Evolutionary conservation across 306 rosid genomes (phyloP).

Genomic region (Luffa acutangula): DNA sequence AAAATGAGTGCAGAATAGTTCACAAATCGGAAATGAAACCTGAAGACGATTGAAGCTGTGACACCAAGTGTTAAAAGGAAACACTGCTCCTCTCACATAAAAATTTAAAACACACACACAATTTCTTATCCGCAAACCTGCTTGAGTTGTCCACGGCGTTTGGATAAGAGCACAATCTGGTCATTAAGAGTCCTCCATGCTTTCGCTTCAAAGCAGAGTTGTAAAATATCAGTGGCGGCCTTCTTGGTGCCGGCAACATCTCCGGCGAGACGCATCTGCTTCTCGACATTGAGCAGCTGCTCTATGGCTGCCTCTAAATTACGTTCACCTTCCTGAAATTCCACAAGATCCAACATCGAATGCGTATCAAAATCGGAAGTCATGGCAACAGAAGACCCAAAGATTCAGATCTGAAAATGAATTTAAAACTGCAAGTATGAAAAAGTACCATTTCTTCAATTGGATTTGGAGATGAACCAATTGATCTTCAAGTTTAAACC

Average conservation of each 20-base stretch:
- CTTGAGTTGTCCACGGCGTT: slow-evolving; percentile 94
- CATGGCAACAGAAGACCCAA: neutral
- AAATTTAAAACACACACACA: neutral
- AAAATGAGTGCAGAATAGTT: neutral
- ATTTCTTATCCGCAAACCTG: slow-evolving; percentile 34
- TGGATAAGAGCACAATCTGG: slow-evolving; percentile 75
- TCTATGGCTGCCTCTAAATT: slow-evolving; percentile 54
- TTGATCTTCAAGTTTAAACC: neutral
- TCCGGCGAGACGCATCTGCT: slow-evolving; percentile 73
- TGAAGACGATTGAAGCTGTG: neutral
- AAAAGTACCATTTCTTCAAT: slow-evolving; percentile 5
- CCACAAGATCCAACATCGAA: slow-evolving; percentile 4
- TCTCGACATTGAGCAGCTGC: slow-evolving; percentile 72
- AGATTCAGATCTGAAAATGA: slow-evolving; percentile 9
- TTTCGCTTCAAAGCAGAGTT: slow-evolving; percentile 68
- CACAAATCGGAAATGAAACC: neutral
- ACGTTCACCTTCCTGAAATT: slow-evolving; percentile 46
- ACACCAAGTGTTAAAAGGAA: neutral
- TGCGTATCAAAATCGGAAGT: neutral
- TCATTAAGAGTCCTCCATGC: slow-evolving; percentile 91
- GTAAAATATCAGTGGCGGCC: slow-evolving; percentile 67
- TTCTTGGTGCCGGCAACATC: slow-evolving; percentile 75
- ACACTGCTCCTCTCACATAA: neutral
- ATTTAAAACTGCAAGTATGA: neutral
- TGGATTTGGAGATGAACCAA: slow-evolving; percentile 2